Evolutionary conservation across 1,284 basidiomycete genomes (phyloP).

Genomic region (Trichosporon ovoides): DNA sequence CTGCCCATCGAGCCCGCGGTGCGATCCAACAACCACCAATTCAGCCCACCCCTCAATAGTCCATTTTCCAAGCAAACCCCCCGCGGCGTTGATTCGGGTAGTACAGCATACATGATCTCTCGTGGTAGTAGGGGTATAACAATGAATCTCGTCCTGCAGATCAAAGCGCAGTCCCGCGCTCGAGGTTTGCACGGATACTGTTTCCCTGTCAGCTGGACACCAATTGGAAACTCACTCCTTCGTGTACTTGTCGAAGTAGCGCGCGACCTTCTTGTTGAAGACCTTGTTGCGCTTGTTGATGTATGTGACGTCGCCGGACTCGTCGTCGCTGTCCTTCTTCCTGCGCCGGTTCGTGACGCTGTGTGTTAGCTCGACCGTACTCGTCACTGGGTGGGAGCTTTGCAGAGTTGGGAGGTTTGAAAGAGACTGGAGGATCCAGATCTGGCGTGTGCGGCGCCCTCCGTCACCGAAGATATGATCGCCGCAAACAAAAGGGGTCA

Average conservation of each 20-base stretch:
- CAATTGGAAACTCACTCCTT: conserved; percentile 55
- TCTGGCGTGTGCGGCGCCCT: too few species aligned
- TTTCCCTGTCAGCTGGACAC: conserved; percentile 6
- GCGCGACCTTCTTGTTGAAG: conserved; percentile 98
- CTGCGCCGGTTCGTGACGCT: conserved; percentile 26
- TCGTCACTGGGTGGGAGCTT: too few species aligned
- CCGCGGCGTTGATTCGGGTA: too few species aligned
- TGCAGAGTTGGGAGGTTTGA: too few species aligned
- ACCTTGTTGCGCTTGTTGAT: conserved; percentile 98
- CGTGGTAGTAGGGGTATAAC: conserved; percentile 2
- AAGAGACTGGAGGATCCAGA: too few species aligned
- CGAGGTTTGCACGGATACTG: conserved; percentile 83
- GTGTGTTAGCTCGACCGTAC: conserved; percentile 9
- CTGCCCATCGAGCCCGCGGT: too few species aligned
- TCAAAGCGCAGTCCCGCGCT: conserved; percentile 84
- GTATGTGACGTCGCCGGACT: conserved; percentile 92
- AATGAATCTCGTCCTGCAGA: neutral
- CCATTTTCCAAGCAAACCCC: too few species aligned
- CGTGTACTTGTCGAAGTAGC: conserved; percentile 98
- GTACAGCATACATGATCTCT: conserved; percentile 5
- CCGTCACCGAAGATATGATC: too few species aligned
- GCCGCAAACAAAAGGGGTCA: too few species aligned
- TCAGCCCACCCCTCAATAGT: too few species aligned
- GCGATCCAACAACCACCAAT: too few species aligned
- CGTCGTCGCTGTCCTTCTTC: conserved; percentile 78